These are phyloP conservation scores for Lindgomyces ingoldianus DNA, from an alignment of 495 filamentous ascomycete genomes.

Conservation along the genomic window DNA sequence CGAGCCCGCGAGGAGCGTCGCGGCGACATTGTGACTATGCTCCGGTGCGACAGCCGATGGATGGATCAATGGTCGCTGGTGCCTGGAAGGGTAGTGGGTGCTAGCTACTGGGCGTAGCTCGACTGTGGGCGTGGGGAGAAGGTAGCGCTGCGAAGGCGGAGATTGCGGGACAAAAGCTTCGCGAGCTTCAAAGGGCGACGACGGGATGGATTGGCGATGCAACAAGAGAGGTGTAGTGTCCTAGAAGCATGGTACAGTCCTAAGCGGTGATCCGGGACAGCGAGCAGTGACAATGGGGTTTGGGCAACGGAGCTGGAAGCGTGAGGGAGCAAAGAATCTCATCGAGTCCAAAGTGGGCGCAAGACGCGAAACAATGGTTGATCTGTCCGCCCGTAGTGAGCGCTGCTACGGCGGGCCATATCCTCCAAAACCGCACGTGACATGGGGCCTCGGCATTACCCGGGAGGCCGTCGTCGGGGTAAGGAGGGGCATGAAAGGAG, in stretches of 20 bases:
- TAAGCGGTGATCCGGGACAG: background rate
- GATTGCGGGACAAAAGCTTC: conserved; percentile 37
- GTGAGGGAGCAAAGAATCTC: conserved; percentile 23
- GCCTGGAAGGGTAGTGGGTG: background rate
- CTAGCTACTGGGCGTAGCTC: background rate
- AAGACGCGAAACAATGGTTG: background rate
- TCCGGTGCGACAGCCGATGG: conserved; percentile 64
- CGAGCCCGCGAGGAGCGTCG: conserved; percentile 92
- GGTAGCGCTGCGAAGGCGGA: conserved; percentile 29
- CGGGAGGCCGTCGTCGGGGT: background rate
- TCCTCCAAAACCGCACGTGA: conserved; percentile 12
- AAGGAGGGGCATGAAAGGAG: background rate
- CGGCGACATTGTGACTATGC: conserved; percentile 59
- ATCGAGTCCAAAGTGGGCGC: conserved; percentile 25
- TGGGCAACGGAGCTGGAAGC: conserved; percentile 9
- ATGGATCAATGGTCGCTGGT: background rate
- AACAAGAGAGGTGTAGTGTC: background rate
- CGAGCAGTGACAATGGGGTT: conserved; percentile 5
- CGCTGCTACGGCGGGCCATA: conserved; percentile 18
- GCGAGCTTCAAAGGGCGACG: conserved; percentile 32
- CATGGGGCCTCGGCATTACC: background rate
- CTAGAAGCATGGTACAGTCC: conserved; percentile 28
- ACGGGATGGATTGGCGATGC: conserved; percentile 13
- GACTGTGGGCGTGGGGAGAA: conserved; percentile 1
- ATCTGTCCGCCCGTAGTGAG: background rate